Percentiles rank a stretch among this genome's conserved stretches.
phyloP scores from a whole-genome alignment of 495 filamentous ascomycete species.

The Neurospora sp. region DNA sequence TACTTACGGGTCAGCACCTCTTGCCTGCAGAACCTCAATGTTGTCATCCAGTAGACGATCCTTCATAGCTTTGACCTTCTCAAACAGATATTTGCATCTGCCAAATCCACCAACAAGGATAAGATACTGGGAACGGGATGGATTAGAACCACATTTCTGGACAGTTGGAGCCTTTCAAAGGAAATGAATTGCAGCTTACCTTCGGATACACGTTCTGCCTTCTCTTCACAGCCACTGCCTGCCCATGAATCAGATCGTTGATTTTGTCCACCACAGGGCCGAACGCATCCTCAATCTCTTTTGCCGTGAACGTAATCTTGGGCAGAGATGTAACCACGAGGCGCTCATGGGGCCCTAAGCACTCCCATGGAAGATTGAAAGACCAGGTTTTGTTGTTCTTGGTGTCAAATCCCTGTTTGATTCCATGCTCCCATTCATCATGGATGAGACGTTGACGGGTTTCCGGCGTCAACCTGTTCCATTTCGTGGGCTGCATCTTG shows the following conservation, averaged over 20 bases:
- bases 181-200: background rate
- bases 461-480: background rate
- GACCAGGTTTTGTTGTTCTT: background rate
- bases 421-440: conserved; percentile 10
- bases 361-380: background rate
- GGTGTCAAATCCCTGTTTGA: conserved; percentile 8
- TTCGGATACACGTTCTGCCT: background rate
- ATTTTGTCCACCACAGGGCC: background rate
- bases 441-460: background rate
- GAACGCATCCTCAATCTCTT: background rate
- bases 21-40: conserved; percentile 5
- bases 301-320: background rate
- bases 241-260: background rate
- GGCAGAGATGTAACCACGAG: background rate
- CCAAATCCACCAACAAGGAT: conserved; percentile 8
- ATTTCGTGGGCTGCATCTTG: background rate
- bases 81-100: conserved; percentile 3
- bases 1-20: conserved; percentile 3
- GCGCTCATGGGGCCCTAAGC: background rate
- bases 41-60: background rate
- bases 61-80: background rate
- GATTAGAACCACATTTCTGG: no score
- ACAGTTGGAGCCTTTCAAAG: no score
- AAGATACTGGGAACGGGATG: background rate
- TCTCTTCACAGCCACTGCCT: background rate